Base-by-base conservation (phyloP, 208 protist genomes). In the Wallacemonas rigidus region DNA sequence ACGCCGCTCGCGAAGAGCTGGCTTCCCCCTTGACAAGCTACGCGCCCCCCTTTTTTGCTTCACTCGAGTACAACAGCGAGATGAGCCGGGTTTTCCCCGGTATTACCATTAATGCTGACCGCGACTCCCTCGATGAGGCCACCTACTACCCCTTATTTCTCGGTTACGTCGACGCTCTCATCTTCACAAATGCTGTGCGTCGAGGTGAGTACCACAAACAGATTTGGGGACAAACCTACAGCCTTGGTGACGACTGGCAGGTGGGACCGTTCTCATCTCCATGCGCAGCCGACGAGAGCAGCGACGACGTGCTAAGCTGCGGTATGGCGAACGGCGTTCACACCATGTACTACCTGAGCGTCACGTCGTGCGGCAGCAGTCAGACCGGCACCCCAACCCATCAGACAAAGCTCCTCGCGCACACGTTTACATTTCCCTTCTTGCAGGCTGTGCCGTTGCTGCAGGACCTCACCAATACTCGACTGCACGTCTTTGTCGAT, bases 261-360 rank as follows among this genome's bases (percentile, higher is more conserved):
- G 60, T 65, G n/a, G 60, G 60, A 4, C 60, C 60, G 7, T 65
- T 65, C 40, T 65, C 60, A 26, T 11, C 44, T 4, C n/a, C 60
- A 36, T 65, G 60, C 43, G 36, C 41, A 8, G 14, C 36, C 11
- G 43, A 48, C 43, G 5, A 11, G 5, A 36, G 41, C 39, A 35
- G 17, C 14, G 8, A 48, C 17, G 43, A 26, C 43, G 2, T 65
- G 60, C 60, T 65, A n/a, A 11, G 4, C 6, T 65, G 60, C 43
- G 40, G 40, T 12, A 65, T 65, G 60, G 9, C 36, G 15, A 65
- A 50, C 40, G 60, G 60, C 39, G 60, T 65, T 6, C 60, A 65
- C 43, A 65, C 60, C 3, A 41, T 65, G 9, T 65, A 65, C 43
- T 65, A 53, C n/a, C 40, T 65, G 7, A 65, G 26, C 43, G 60